phyloP scores from a whole-genome alignment of 2,329 filamentous ascomycete genomes.

The Podosphaera fusca region DNA sequence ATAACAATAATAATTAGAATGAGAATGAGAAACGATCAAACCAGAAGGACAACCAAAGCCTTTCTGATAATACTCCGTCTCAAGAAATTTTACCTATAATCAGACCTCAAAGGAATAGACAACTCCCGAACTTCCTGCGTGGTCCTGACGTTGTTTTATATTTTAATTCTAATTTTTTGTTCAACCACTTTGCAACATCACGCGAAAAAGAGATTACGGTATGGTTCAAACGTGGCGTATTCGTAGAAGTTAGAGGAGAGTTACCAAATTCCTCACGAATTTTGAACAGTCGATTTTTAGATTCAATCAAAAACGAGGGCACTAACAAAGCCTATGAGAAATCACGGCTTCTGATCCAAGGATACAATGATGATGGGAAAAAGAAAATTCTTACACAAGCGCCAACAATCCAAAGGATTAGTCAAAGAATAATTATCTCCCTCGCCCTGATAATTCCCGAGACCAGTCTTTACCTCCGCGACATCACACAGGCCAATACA shows the following conservation, averaged over 20 bases:
- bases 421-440: too few species aligned
- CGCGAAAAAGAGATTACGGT: neutral
- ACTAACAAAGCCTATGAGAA: too few species aligned
- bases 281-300: too few species aligned
- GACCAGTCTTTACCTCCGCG: neutral
- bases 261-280: too few species aligned
- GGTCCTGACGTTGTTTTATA: neutral
- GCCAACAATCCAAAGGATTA: too few species aligned
- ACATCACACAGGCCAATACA: neutral
- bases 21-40: neutral
- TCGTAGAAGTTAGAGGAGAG: neutral
- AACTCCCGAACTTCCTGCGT: neutral
- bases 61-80: slow-evolving; percentile 1
- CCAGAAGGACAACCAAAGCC: slow-evolving; percentile 2
- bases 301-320: too few species aligned
- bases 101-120: slow-evolving; percentile 1
- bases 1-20: neutral
- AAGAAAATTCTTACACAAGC: too few species aligned
- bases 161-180: neutral
- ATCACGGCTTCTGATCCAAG: too few species aligned
- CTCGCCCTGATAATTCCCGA: neutral
- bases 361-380: too few species aligned
- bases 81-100: slow-evolving; percentile 3
- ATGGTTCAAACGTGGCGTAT: neutral
- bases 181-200: neutral